phyloP scores from a whole-genome alignment of 129 eudicot genomes.

The Arctium lappa region DNA sequence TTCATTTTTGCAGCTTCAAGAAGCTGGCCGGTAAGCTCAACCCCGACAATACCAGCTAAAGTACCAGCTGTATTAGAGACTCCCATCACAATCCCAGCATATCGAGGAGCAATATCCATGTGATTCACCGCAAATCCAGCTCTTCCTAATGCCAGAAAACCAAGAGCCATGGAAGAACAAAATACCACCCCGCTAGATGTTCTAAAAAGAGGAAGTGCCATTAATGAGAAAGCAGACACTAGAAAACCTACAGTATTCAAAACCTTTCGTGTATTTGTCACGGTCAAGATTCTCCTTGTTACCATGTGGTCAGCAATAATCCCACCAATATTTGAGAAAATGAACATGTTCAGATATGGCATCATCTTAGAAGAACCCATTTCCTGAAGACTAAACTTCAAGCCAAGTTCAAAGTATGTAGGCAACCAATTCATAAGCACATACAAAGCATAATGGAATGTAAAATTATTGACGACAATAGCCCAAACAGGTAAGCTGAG shows the following conservation, averaged over 20 bases:
- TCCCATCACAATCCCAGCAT: slow-evolving; percentile 93
- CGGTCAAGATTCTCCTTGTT: slow-evolving; percentile 52
- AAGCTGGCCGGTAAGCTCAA: slow-evolving; percentile 76
- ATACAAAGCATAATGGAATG: slow-evolving; percentile 76
- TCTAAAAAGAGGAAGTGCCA: slow-evolving; percentile 60
- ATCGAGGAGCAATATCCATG: slow-evolving; percentile 89
- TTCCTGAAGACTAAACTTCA: slow-evolving; percentile 66
- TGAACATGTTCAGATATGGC: slow-evolving; percentile 77
- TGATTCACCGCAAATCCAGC: slow-evolving; percentile 97
- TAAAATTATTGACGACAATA: slow-evolving; percentile 68
- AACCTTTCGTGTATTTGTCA: slow-evolving; percentile 65
- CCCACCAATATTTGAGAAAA: slow-evolving; percentile 84
- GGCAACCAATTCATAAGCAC: slow-evolving; percentile 92
- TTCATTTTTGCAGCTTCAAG: slow-evolving; percentile 82
- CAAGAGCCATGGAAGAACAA: slow-evolving; percentile 78
- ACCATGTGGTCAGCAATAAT: slow-evolving; percentile 65
- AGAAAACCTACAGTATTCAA: slow-evolving; percentile 64
- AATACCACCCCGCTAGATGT: slow-evolving; percentile 60
- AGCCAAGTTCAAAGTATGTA: slow-evolving; percentile 73
- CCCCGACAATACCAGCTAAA: slow-evolving; percentile 76
- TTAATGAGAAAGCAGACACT: slow-evolving; percentile 63
- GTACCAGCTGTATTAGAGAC: slow-evolving; percentile 91
- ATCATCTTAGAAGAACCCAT: slow-evolving; percentile 86
- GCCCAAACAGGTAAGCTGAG: slow-evolving; percentile 85
- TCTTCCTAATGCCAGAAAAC: slow-evolving; percentile 86